These are phyloP conservation scores for Ananas comosus DNA, from an alignment of 176 grass and related monocot genomes.

Conservation along the genomic window DNA sequence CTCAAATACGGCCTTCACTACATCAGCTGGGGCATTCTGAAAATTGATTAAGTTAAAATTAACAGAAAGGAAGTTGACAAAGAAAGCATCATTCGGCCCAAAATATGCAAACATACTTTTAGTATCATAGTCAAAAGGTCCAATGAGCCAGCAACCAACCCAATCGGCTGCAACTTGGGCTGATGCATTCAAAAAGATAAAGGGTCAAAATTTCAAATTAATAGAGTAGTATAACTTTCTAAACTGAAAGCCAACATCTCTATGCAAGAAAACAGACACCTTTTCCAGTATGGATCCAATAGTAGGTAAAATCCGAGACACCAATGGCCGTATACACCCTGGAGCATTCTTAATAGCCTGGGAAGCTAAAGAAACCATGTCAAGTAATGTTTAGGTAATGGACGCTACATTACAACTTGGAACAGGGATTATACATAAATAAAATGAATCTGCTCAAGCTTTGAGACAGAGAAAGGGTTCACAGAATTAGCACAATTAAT, in stretches of 20 bases:
- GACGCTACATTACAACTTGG: background rate
- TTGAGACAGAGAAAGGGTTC: background rate
- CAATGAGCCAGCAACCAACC: conserved; percentile 74
- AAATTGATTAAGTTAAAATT: conserved; percentile 18
- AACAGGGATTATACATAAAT: background rate
- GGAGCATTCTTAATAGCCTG: conserved; percentile 94
- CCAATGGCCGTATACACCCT: conserved; percentile 64
- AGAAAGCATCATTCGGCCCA: background rate
- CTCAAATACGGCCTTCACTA: conserved; percentile 68
- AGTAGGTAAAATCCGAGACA: conserved; percentile 68
- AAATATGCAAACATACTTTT: conserved; percentile 49
- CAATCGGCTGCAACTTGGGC: conserved; percentile 60
- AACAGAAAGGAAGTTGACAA: background rate
- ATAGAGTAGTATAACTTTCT: background rate
- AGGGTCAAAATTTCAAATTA: conserved; percentile 15
- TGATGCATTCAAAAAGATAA: conserved; percentile 31
- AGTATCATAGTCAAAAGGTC: conserved; percentile 85
- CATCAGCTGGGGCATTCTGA: conserved; percentile 63
- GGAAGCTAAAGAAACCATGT: conserved; percentile 50
- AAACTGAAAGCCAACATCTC: background rate
- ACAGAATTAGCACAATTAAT: too few relatives aligned
- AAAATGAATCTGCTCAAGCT: background rate
- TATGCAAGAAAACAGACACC: conserved; percentile 13
- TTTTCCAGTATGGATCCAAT: conserved; percentile 71
- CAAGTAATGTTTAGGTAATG: conserved; percentile 9